Evolutionary conservation across 1,139 yeast species (phyloP), one percentile per base, ranked within the genome.

Genomic region (Entelexis paramagnoliae): DNA sequence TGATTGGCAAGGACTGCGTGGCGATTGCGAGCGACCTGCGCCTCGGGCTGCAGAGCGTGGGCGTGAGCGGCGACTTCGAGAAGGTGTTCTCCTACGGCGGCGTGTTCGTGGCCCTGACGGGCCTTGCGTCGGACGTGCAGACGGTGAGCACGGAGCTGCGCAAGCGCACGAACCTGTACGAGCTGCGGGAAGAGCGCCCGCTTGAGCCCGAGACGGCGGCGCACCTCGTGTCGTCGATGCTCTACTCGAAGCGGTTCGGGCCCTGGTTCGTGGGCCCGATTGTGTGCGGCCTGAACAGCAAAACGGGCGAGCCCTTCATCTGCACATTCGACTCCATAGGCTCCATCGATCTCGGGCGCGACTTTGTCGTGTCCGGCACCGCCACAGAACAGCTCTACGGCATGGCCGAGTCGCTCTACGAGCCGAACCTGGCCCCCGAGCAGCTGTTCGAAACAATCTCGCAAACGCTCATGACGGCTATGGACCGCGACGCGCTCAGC

Each of bases 241-340:
- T 93, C 59, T 93, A 91, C 67, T 95, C 87, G 67, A 82, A 79
- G 65, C 67, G 82, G 69, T 93, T 93, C 67, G 97, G 97, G 0
- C 98, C 98, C 6, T 93, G 87, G 75, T 93, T 93, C 63, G 87
- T 88, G 35, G 95, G 96, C 1, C 98, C 99, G 10, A 79, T 93
- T 47, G 97, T 93, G 49, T 97, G 97, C 6, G 99, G 99, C 17
- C 75, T 93, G 62, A 80, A 86, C 66, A 79, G 87, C 48, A 83
- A 83, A 66, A 77, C 89, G 5, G 77, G 77, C 54, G 76, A 83
- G 66, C 98, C 99, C 44, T 93, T 83, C 65, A 79, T 93, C 58
- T 93, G 97, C 66, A 95, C 96, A 16, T 89, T 91, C 68, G 99
- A 93, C 70, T 77, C 85, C 59, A 91, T 93, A 67, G 99, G 99